Evolutionary conservation across 495 filamentous ascomycete genomes (phyloP).

Genomic region (Xylaria scruposa): DNA sequence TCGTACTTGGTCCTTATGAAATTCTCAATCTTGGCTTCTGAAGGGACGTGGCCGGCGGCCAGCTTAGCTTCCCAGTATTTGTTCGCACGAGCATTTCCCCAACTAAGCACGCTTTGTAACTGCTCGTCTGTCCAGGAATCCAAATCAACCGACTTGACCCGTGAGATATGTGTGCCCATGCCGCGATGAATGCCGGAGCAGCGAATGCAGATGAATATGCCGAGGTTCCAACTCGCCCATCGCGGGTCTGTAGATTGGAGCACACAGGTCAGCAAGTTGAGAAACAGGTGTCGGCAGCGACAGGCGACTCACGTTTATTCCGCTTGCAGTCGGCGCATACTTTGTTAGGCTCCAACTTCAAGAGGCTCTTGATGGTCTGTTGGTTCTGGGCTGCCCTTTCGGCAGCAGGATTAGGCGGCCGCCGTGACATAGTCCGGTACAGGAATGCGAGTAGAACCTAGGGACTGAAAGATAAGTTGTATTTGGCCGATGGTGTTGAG

Average conservation of each 20-base stretch:
- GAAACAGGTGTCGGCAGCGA: not conserved
- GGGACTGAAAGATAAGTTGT: not conserved
- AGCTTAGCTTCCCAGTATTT: constrained; percentile 99
- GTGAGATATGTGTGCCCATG: constrained; percentile 98
- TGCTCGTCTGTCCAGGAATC: constrained; percentile 99
- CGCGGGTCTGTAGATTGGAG: constrained; percentile 71
- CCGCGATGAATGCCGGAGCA: constrained; percentile 98
- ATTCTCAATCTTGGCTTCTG: constrained; percentile 99
- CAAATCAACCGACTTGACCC: constrained; percentile 96
- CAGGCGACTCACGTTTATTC: constrained; percentile 82
- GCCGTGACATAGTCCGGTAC: constrained; percentile 76
- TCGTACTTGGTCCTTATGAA: constrained; percentile 99
- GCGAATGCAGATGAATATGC: constrained; percentile 95
- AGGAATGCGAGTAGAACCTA: not conserved
- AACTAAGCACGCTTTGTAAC: constrained; percentile 85
- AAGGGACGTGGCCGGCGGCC: constrained; percentile 88
- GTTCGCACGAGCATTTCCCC: constrained; percentile 95
- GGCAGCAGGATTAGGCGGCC: constrained; percentile 74
- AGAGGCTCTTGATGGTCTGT: constrained; percentile 84
- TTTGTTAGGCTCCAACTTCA: constrained; percentile 95
- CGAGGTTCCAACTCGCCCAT: constrained; percentile 98
- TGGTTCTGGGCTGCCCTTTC: constrained; percentile 89
- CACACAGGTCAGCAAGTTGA: not conserved
- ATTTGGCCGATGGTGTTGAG: not conserved
- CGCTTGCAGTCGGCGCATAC: constrained; percentile 97